Evolutionary conservation across 176 grass and related monocot species (phyloP), one percentile per base, ranked within the genome.

Genomic region (Cocos nucifera): DNA sequence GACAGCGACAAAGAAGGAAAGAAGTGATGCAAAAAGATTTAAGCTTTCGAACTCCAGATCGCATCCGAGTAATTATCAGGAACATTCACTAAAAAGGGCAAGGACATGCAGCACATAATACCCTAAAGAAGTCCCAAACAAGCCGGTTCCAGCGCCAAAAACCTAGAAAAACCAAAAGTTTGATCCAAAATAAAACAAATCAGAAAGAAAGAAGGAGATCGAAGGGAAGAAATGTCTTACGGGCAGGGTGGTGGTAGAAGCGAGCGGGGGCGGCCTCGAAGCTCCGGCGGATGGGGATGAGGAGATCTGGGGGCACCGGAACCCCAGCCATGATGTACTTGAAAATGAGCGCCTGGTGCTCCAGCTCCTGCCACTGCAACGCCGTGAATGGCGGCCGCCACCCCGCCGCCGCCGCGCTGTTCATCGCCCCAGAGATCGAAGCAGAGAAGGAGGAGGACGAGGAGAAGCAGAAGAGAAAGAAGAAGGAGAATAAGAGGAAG

Each of bases 331-430:
- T 72, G 56, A 72, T 5, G 57, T 72, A 61, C 49, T 72, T 72
- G 25, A 61, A 72, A 57, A 72, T 72, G 17, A 72, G 23, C 6
- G 80, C 75, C 56, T 83, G 80, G 22, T 62, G 52, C 12, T 83
- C 66, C 55, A 83, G 55, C 62, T 78, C 80, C 69, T 63, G 56
- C 80, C 75, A 83, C 51, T 83, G 80, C 21, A 51, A 17, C 17
- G 50, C 6, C 9, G 80, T 83, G 76, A 83, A 83, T 4, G 58
- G 26, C 19, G 58, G 59, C 6, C 70, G 58, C 49, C 59, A 39
- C 15, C 51, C 70, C 5, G 44, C 58, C 58, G 59, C 81, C 57
- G 81, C 87, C 15, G 78, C 53, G 69, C 54, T 69, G 51, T 53
- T 61, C 71, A 76, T 54, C 58, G 21, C 35, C 10, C 35, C 35